phyloP scores from a whole-genome alignment of 306 rosid species.

The Dalbergia cultrata region DNA sequence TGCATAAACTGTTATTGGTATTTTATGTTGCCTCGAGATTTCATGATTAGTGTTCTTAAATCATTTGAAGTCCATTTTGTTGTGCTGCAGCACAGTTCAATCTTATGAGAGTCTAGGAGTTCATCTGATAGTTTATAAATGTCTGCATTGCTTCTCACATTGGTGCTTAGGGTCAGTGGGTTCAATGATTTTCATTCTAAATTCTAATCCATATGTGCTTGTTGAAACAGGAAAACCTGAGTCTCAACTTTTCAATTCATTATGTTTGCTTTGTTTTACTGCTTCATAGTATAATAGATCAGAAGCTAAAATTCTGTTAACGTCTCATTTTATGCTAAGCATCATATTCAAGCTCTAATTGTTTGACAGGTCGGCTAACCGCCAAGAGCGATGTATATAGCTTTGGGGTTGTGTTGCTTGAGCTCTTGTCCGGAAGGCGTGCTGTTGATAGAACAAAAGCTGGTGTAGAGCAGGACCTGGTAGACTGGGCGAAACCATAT shows the following conservation, averaged over 20 bases:
- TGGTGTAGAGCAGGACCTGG: conserved; percentile 78
- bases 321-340: conserved; percentile 8
- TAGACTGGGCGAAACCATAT: conserved; percentile 87
- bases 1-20: conserved; percentile 53
- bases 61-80: conserved; percentile 19
- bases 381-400: conserved; percentile 90
- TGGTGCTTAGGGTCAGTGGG: background rate
- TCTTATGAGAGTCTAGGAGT: conserved; percentile 7
- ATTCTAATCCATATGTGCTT: background rate
- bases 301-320: conserved; percentile 16
- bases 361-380: conserved; percentile 75
- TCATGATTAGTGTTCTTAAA: background rate
- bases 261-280: conserved; percentile 1
- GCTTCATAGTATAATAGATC: conserved; percentile 14
- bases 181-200: conserved; percentile 2
- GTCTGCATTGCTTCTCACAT: background rate
- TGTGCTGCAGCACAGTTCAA: conserved; percentile 13
- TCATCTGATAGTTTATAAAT: conserved; percentile 5
- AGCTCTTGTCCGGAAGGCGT: conserved; percentile 79
- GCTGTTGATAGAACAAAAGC: conserved; percentile 82
- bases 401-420: conserved; percentile 88
- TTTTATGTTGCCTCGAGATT: conserved; percentile 22
- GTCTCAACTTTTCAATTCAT: conserved; percentile 12
- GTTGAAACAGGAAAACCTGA: conserved; percentile 3
- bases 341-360: conserved; percentile 30